phyloP scores from a whole-genome alignment of 257 asterid species.

The Nicotiana otophora region DNA sequence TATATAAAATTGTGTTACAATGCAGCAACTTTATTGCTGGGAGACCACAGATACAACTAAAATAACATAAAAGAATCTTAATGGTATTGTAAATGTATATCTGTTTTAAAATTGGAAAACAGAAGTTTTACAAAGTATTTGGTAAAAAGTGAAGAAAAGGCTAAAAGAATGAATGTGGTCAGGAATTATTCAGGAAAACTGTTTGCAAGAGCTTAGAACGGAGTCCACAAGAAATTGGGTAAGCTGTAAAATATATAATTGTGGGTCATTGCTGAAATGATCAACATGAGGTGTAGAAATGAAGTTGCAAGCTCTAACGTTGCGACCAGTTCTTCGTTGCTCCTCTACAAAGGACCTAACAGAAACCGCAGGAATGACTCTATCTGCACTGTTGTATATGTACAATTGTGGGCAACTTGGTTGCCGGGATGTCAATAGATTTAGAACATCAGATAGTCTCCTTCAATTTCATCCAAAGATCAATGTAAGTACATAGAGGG shows the following conservation, averaged over 20 bases:
- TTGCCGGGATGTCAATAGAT: slow-evolving; percentile 58
- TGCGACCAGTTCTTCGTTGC: slow-evolving; percentile 59
- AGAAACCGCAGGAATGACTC: slow-evolving; percentile 65
- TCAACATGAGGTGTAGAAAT: slow-evolving; percentile 85
- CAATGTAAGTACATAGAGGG: background rate
- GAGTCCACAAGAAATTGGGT: slow-evolving; percentile 70
- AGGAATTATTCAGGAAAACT: slow-evolving; percentile 34
- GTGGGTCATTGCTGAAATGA: slow-evolving; percentile 76
- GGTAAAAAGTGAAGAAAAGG: background rate
- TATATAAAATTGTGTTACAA: background rate
- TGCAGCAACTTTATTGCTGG: background rate
- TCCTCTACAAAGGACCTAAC: slow-evolving; percentile 84
- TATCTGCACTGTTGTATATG: slow-evolving; percentile 92
- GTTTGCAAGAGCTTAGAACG: slow-evolving; percentile 47
- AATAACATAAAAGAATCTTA: background rate
- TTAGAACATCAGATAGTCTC: slow-evolving; percentile 73
- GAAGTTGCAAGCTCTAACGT: slow-evolving; percentile 83
- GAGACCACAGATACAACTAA: background rate
- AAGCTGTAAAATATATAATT: slow-evolving; percentile 77
- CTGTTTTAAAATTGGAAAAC: background rate
- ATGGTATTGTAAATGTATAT: background rate
- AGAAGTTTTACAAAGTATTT: background rate
- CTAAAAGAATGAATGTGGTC: slow-evolving; percentile 9
- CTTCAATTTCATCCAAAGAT: slow-evolving; percentile 34
- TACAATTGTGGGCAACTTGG: slow-evolving; percentile 88